phyloP scores from a whole-genome alignment of 2,329 filamentous ascomycete genomes.

The Uncinocarpus reesii region DNA sequence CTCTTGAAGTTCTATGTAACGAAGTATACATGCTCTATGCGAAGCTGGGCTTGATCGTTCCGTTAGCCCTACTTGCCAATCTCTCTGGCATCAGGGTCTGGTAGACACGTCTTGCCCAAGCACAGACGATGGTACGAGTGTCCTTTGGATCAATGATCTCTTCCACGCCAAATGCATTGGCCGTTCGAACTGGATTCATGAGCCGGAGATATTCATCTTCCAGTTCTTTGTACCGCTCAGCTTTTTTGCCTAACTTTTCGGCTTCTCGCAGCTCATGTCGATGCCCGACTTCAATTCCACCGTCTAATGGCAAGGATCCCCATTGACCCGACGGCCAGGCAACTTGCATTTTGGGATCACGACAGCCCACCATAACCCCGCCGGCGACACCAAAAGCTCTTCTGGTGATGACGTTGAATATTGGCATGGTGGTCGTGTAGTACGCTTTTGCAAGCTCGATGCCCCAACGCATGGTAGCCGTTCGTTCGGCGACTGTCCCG shows the following conservation, averaged over 20 bases:
- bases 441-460: slow-evolving; percentile 52
- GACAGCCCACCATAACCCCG: slow-evolving; percentile 53
- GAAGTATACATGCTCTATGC: slow-evolving; percentile 14
- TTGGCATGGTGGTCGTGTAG: slow-evolving; percentile 51
- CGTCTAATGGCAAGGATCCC: slow-evolving; percentile 53
- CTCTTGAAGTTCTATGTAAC: not conserved
- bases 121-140: slow-evolving; percentile 46
- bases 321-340: slow-evolving; percentile 56
- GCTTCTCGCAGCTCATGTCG: slow-evolving; percentile 49
- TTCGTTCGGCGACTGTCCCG: slow-evolving; percentile 52
- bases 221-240: slow-evolving; percentile 45
- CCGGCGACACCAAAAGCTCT: slow-evolving; percentile 55
- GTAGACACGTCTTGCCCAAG: slow-evolving; percentile 50
- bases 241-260: slow-evolving; percentile 42
- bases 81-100: slow-evolving; percentile 43
- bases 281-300: slow-evolving; percentile 56
- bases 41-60: slow-evolving; percentile 38
- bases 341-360: slow-evolving; percentile 51
- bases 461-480: slow-evolving; percentile 55
- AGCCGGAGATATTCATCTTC: slow-evolving; percentile 51
- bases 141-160: slow-evolving; percentile 55
- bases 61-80: slow-evolving; percentile 34
- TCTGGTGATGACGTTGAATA: slow-evolving; percentile 54
- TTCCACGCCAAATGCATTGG: slow-evolving; percentile 54
- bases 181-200: slow-evolving; percentile 56